phyloP scores from a whole-genome alignment of 352 stramenopile genomes.

The Phytophthora macrochlamydospora region DNA sequence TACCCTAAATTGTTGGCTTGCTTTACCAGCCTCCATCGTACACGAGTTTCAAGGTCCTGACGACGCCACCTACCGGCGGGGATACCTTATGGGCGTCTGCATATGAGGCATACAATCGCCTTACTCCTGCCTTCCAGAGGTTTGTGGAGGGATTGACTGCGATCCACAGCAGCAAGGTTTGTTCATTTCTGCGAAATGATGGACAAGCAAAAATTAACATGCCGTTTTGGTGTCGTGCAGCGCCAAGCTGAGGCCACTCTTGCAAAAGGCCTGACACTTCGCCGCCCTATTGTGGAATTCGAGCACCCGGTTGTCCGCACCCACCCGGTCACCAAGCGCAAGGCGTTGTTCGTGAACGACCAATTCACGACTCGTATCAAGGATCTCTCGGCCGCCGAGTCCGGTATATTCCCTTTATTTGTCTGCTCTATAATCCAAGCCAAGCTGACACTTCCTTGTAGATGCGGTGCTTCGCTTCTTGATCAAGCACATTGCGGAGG shows the following conservation, averaged over 20 bases:
- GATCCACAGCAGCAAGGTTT: slow-evolving; percentile 42
- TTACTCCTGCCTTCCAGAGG: slow-evolving; percentile 42
- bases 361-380: slow-evolving; percentile 31
- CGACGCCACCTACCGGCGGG: slow-evolving; percentile 33
- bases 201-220: neutral
- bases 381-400: slow-evolving; percentile 30
- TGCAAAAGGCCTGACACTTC: slow-evolving; percentile 11
- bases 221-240: neutral
- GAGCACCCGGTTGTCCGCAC: slow-evolving; percentile 13
- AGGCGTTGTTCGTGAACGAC: slow-evolving; percentile 29
- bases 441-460: neutral
- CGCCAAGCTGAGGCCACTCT: slow-evolving; percentile 16
- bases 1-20: no score
- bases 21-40: slow-evolving; percentile 21
- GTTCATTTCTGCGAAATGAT: neutral
- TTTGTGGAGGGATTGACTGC: slow-evolving; percentile 49
- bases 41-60: slow-evolving; percentile 38
- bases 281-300: slow-evolving; percentile 19
- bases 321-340: neutral
- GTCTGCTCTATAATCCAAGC: neutral
- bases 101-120: slow-evolving; percentile 54
- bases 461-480: slow-evolving; percentile 13
- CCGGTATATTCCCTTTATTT: slow-evolving; percentile 8
- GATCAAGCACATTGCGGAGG: slow-evolving; percentile 21
- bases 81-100: slow-evolving; percentile 52